A percentile compares a stretch with the other conserved stretches of the same genome.
phyloP scores from a whole-genome alignment of 805 yeast species.

The Novakomyces olei region DNA sequence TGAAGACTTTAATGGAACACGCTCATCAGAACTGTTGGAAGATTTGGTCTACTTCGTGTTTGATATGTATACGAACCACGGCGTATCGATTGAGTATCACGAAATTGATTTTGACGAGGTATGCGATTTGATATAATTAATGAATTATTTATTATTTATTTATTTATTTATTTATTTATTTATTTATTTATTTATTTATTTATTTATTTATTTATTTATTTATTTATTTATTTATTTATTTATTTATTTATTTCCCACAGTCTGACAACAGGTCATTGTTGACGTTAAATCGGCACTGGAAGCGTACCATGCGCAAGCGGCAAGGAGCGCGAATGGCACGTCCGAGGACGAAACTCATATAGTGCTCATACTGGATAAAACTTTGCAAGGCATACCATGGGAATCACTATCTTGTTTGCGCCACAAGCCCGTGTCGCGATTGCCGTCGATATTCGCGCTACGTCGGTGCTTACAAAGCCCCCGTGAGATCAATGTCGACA shows the following conservation, averaged over 20 bases:
- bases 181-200: no score
- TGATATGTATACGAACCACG: slow-evolving; percentile 38
- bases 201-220: slow-evolving; percentile 9
- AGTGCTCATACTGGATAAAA: slow-evolving; percentile 45
- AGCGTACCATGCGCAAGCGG: slow-evolving; percentile 6
- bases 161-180: no score
- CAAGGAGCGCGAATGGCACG: slow-evolving; percentile 2
- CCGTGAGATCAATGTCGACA: slow-evolving; percentile 7
- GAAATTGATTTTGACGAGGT: slow-evolving; percentile 41
- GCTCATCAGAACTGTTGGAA: slow-evolving; percentile 25
- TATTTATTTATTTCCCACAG: no score
- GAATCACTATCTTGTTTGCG: slow-evolving; percentile 47
- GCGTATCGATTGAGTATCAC: slow-evolving; percentile 42
- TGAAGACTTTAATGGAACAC: slow-evolving; percentile 15
- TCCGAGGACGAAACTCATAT: slow-evolving; percentile 25
- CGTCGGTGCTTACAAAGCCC: slow-evolving; percentile 10
- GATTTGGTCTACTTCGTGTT: slow-evolving; percentile 42
- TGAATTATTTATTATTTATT: no score
- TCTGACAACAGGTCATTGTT: slow-evolving; percentile 25
- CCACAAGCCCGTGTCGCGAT: slow-evolving; percentile 38
- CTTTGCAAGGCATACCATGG: slow-evolving; percentile 68
- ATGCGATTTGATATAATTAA: no score
- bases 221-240: neutral
- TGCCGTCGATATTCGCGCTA: slow-evolving; percentile 42
- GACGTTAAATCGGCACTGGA: slow-evolving; percentile 25